phyloP scores from a whole-genome alignment of 2,329 filamentous ascomycete genomes.

The Xylaria multiplex region DNA sequence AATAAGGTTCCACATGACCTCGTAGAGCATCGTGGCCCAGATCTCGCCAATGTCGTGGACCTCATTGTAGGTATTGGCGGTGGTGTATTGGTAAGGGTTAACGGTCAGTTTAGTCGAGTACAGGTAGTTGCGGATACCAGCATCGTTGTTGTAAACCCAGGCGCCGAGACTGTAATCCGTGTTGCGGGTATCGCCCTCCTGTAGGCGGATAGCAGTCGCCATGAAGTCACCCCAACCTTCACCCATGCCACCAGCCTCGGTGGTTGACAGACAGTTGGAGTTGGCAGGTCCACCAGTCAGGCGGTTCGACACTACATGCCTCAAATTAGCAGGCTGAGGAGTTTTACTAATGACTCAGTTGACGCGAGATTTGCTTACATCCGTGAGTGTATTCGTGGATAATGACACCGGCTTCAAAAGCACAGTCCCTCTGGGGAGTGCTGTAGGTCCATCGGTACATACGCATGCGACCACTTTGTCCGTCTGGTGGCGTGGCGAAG shows the following conservation, averaged over 20 bases:
- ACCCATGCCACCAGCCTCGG: slow-evolving; percentile 60
- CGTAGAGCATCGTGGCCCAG: slow-evolving; percentile 63
- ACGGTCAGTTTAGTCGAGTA: slow-evolving; percentile 57
- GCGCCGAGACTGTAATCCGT: slow-evolving; percentile 59
- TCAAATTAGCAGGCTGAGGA: slow-evolving; percentile 3
- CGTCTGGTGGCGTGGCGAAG: slow-evolving; percentile 64
- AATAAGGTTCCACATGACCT: slow-evolving; percentile 64
- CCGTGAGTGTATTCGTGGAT: slow-evolving; percentile 69
- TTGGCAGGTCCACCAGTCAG: slow-evolving; percentile 68
- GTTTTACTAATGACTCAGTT: not conserved
- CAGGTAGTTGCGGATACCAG: slow-evolving; percentile 57
- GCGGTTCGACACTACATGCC: slow-evolving; percentile 60
- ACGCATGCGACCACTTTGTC: slow-evolving; percentile 62
- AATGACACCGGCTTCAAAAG: slow-evolving; percentile 69
- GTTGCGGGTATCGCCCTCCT: slow-evolving; percentile 55
- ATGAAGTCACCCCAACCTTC: slow-evolving; percentile 63
- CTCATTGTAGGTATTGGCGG: slow-evolving; percentile 51
- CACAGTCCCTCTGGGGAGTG: slow-evolving; percentile 61
- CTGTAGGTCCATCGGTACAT: slow-evolving; percentile 67
- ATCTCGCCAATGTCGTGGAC: slow-evolving; percentile 59
- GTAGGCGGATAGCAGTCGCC: slow-evolving; percentile 59
- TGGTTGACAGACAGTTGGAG: slow-evolving; percentile 55
- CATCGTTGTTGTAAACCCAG: slow-evolving; percentile 54
- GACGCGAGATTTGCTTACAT: slow-evolving; percentile 45
- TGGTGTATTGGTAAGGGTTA: slow-evolving; percentile 59